These are phyloP conservation scores for Alternaria viburni DNA, from an alignment of 2,329 filamentous ascomycete genomes.

Conservation along the genomic window DNA sequence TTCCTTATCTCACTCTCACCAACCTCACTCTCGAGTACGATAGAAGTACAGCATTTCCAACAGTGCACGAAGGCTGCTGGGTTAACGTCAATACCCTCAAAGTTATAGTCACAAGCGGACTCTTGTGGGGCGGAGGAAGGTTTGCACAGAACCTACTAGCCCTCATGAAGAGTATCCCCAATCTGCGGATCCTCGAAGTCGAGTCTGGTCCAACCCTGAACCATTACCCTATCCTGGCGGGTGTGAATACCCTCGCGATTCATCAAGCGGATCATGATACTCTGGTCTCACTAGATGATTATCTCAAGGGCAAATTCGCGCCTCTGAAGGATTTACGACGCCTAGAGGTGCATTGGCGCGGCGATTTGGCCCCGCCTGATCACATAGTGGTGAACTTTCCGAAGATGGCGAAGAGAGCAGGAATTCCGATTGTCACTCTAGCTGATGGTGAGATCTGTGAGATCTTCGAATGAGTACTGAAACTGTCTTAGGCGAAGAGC, in stretches of 20 bases:
- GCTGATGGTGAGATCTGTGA: not conserved
- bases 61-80: not conserved
- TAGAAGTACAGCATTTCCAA: not conserved
- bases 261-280: not conserved
- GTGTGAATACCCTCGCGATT: not conserved
- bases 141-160: not conserved
- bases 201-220: not conserved
- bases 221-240: not conserved
- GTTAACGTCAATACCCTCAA: not conserved
- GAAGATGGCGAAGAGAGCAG: not conserved
- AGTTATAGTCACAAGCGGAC: not conserved
- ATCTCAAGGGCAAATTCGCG: not conserved
- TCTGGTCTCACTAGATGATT: not conserved
- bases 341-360: not conserved
- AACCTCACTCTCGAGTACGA: not conserved
- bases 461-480: not conserved
- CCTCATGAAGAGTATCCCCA: not conserved
- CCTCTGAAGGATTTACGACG: not conserved
- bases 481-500: not conserved
- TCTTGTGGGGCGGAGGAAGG: not conserved
- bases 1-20: not conserved
- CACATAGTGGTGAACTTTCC: not conserved
- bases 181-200: not conserved
- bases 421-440: not conserved
- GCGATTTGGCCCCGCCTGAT: not conserved